Base-by-base conservation (phyloP, 2,329 filamentous ascomycete species). In the Zymoseptoria passerinii region DNA sequence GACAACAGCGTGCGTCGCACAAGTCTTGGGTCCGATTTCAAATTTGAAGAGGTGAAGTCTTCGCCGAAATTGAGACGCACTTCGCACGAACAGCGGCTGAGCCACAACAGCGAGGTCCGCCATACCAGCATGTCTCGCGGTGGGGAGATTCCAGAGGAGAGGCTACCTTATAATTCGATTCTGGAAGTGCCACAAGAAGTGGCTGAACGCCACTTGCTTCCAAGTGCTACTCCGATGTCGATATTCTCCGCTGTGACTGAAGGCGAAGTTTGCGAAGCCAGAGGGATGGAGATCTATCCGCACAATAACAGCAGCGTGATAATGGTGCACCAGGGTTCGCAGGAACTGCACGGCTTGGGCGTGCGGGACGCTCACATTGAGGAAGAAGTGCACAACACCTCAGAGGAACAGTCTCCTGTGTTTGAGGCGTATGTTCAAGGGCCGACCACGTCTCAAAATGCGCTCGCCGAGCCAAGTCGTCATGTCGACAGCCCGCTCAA, bases 241-340 rank as follows among this genome's bases (percentile, higher is more conserved):
- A 63, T 55, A 7, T 59, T 63, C 29, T 71, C 69, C 2, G 66
- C 65, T 6, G 54, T 67, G 18, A 65, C 67, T 4, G 67, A 70
- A 27, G 62, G 67, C 8, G 83, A 87, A 70, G 78, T 86, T 55
- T 81, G 77, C 59, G 82, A 86, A 68, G 84, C 83, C 8, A 83
- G 77, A 49, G 82, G 81, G 9, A 77, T 87, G 13, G 81, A 77
- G 59, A 78, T 85, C 35, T 85, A 80, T 61, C 79, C 83, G 2
- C 84, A 86, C 70, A 83, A 83, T 69, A 87, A 86, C 63, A 74
- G 82, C 50, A 85, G 82, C 6, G 71, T 86, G 4, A 73, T 86
- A n/a, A 71, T 86, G n/a, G 80, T 87, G n/a, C 80, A 86, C 64
- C 79, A 82, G 19, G 56, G 56, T 9, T 48, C 52, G 3, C 53